Evolutionary conservation across 2,329 filamentous ascomycete genomes (phyloP), one percentile per base, ranked within the genome.

Genomic region (Didymella pinodella): DNA sequence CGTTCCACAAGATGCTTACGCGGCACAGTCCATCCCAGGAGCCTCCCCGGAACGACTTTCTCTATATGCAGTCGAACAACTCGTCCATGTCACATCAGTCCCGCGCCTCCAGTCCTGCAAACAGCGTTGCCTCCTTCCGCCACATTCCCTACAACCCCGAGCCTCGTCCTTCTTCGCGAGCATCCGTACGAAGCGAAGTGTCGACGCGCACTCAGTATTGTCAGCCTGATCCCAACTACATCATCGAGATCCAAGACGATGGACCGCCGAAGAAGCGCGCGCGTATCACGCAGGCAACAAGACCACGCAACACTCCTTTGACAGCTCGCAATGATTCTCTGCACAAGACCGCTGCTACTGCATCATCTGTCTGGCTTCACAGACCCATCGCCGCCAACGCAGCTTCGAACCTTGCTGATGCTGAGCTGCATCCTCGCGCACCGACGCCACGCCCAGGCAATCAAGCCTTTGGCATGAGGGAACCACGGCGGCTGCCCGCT

Each of bases 261-360:
- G 82, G 82, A 5, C 85, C 85, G 26, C 81, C 83, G 63, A 90
- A 88, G 69, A 97, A 97, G 78, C 86, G 93, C 69, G 93, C 89
- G 32, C 95, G 92, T 71, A 86, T 90, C 25, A 92, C 87, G 20
- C 86, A 89, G 71, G 86, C 89, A 12, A 87, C 90, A 63, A 89
- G 88, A 79, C 87, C 87, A n/a, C 88, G 88, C 49, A 89, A 86
- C 65, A 86, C 84, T 62, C 87, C 86, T 22, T 90, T 97, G 68
- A 90, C 89, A 50, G 84, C 86, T 38, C 88, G 88, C 29, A 86
- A 88, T 10, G 92, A 95, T 48, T 96, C 92, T 3, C 82, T 98
- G 26, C 86, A 93, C 48, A 92, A 97, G n/a, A 89, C 91, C 60
- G 94, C 94, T 46, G 96, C 92, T 74, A 96, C 91, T 16, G 90